A percentile compares a stretch with the other conserved stretches of the same genome.
phyloP scores from a whole-genome alignment of 345 rosid species.

The Lumnitzera littorea region DNA sequence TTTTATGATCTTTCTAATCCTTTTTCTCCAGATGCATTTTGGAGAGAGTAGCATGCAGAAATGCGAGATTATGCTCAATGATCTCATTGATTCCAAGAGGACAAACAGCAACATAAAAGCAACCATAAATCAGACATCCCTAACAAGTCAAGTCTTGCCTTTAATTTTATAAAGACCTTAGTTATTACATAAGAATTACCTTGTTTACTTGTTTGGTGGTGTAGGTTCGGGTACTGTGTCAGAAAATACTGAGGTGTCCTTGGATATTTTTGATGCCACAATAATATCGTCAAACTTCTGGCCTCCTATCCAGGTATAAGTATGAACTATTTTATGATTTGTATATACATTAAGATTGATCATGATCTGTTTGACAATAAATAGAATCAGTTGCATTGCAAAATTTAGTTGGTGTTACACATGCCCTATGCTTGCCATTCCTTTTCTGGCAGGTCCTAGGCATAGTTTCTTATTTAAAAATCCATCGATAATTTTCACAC shows the following conservation, averaged over 20 bases:
- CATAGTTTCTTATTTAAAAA: background rate
- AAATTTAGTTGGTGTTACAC: no score
- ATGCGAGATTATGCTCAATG: slow-evolving; percentile 98
- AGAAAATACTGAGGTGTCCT: slow-evolving; percentile 37
- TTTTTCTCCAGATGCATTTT: slow-evolving; percentile 63
- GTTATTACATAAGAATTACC: background rate
- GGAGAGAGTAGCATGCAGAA: slow-evolving; percentile 96
- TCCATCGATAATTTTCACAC: background rate
- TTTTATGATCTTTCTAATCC: slow-evolving; percentile 3
- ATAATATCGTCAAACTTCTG: slow-evolving; percentile 91
- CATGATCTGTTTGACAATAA: no score
- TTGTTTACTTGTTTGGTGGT: slow-evolving; percentile 4
- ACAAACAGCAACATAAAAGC: slow-evolving; percentile 77
- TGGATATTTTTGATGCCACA: slow-evolving; percentile 66
- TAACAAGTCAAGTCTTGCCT: slow-evolving; percentile 32
- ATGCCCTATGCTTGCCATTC: no score
- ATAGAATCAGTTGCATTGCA: no score
- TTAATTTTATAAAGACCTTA: slow-evolving; percentile 1
- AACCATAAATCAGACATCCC: slow-evolving; percentile 39
- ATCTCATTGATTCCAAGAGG: slow-evolving; percentile 94
- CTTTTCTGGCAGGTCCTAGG: background rate
- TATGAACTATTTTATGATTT: background rate
- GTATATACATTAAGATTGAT: background rate
- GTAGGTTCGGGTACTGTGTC: slow-evolving; percentile 31
- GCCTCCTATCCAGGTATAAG: slow-evolving; percentile 92